Evolutionary conservation across 164 flowering plant species (phyloP), one percentile per base, ranked within the genome.

Genomic region (Protea cynaroides): DNA sequence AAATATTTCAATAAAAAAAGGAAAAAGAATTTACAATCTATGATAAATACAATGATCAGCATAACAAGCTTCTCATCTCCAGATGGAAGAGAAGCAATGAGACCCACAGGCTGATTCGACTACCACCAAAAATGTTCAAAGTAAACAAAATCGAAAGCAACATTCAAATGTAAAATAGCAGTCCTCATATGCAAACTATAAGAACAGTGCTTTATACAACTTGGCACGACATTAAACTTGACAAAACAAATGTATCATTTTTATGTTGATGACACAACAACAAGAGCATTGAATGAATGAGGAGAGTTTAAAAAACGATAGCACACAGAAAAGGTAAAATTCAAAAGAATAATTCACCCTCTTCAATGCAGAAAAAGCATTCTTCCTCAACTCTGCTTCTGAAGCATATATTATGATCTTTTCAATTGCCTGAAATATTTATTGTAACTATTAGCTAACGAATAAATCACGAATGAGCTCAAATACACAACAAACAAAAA

Each of bases 401-500:
- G 96, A 64, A 61, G 96, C 79, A 75, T 81, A 74, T 56, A 92
- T 82, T 58, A 94, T 83, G 54, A 84, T 79, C 69, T 59, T 71
- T 62, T 76, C 70, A 71, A 94, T 58, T 58, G 84, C 94, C 99
- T 94, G 87, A 69, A 76, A 75, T 18, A 8, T 63, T 54, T 54
- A 25, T 18, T 56, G 46, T 11, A 24, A 47, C 23, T n/a, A 24
- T 63, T 60, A 78, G 67, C 57, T 25, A 59, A 34, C 44, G 54
- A 49, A 24, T 36, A 62, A 51, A 58, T n/a, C 21, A 56, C 38
- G 38, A 53, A 21, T 11, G 29, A 61, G 14, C 10, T 24, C n/a
- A 49, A 22, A 15, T 56, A 62, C 25, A 40, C 67, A 49, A 46
- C 53, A 56, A 9, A 22, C 22, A 25, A 14, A 46, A 44, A 43